These are phyloP conservation scores for Omphalotus guepiniiformis DNA, from an alignment of 768 basidiomycete genomes.

Conservation along the genomic window DNA sequence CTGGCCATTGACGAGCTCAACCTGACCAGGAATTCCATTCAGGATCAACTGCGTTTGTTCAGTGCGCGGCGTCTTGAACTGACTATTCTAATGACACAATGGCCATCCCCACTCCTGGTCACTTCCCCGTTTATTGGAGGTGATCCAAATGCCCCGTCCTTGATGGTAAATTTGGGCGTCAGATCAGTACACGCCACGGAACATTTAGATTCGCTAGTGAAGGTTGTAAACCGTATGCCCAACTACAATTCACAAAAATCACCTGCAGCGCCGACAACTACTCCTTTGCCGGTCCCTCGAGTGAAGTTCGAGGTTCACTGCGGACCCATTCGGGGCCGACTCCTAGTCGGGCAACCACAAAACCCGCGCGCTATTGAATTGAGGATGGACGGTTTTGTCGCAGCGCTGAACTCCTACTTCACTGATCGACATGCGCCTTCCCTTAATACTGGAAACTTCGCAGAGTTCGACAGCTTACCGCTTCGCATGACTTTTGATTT, in stretches of 20 bases:
- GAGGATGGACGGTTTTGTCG: slow-evolving; percentile 47
- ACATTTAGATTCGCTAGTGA: slow-evolving; percentile 46
- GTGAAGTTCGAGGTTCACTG: slow-evolving; percentile 43
- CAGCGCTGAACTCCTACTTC: slow-evolving; percentile 29
- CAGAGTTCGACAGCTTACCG: slow-evolving; percentile 31
- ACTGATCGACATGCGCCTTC: slow-evolving; percentile 11
- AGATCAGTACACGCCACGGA: slow-evolving; percentile 49
- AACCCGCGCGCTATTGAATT: slow-evolving; percentile 51
- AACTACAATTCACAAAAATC: neutral
- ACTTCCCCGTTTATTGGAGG: slow-evolving; percentile 46
- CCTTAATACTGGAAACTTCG: slow-evolving; percentile 14
- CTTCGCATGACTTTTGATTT: slow-evolving; percentile 42
- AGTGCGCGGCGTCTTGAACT: slow-evolving; percentile 37
- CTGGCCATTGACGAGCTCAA: slow-evolving; percentile 38
- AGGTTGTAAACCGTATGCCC: slow-evolving; percentile 23
- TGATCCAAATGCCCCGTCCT: slow-evolving; percentile 55
- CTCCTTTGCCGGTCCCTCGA: slow-evolving; percentile 39
- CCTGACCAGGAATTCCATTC: slow-evolving; percentile 38
- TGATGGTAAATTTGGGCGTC: slow-evolving; percentile 43
- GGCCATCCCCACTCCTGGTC: slow-evolving; percentile 56
- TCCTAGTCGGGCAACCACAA: slow-evolving; percentile 44
- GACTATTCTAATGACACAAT: slow-evolving; percentile 47
- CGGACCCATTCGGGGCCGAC: slow-evolving; percentile 45
- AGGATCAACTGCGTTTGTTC: slow-evolving; percentile 36
- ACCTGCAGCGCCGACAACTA: slow-evolving; percentile 22